A percentile compares a stretch with the other conserved stretches of the same genome.
Conservation (phyloP, 805 yeast species). For the Helenozyma baotianmanensis region DNA sequence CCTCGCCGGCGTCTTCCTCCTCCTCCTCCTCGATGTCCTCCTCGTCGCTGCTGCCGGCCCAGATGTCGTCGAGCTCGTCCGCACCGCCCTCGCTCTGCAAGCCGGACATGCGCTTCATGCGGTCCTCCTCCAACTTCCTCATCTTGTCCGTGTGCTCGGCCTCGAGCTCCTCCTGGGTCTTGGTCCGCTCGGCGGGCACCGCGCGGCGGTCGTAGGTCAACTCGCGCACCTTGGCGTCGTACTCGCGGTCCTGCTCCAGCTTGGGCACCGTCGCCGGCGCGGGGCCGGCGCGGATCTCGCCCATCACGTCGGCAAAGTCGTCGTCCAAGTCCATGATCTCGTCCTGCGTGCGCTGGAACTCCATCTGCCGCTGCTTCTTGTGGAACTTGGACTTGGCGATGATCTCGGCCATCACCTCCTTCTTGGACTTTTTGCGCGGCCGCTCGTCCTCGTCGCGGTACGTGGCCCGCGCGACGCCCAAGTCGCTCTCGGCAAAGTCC, state of each 20-base stretch:
- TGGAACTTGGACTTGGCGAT: constrained; percentile 78
- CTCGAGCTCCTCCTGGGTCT: constrained; percentile 66
- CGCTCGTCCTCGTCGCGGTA: constrained; percentile 39
- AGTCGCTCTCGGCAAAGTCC: constrained; percentile 36
- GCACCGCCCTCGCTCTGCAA: constrained; percentile 47
- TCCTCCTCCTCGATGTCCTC: constrained; percentile 39
- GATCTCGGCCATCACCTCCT: constrained; percentile 81
- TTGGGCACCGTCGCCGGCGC: constrained; percentile 21
- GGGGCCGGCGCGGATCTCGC: constrained; percentile 34
- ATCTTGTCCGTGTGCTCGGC: constrained; percentile 57
- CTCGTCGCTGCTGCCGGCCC: constrained; percentile 49
- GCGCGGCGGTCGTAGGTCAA: constrained; percentile 69
- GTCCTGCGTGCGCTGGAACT: constrained; percentile 55
- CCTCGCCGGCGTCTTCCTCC: constrained; percentile 25
- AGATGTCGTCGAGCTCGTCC: constrained; percentile 68
- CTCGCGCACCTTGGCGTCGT: constrained; percentile 64
- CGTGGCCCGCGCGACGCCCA: constrained; percentile 20
- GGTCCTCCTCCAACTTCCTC: constrained; percentile 61
- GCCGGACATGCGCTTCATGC: constrained; percentile 74
- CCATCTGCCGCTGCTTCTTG: constrained; percentile 69
- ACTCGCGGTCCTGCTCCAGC: constrained; percentile 45
- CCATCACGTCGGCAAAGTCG: constrained; percentile 65
- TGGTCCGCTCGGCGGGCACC: constrained; percentile 76
- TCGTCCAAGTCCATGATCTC: constrained; percentile 68
- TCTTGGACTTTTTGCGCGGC: constrained; percentile 68